A percentile compares a stretch with the other conserved stretches of the same genome.
phyloP scores from a whole-genome alignment of 768 basidiomycete genomes.

The Crassisporium funariophilum region DNA sequence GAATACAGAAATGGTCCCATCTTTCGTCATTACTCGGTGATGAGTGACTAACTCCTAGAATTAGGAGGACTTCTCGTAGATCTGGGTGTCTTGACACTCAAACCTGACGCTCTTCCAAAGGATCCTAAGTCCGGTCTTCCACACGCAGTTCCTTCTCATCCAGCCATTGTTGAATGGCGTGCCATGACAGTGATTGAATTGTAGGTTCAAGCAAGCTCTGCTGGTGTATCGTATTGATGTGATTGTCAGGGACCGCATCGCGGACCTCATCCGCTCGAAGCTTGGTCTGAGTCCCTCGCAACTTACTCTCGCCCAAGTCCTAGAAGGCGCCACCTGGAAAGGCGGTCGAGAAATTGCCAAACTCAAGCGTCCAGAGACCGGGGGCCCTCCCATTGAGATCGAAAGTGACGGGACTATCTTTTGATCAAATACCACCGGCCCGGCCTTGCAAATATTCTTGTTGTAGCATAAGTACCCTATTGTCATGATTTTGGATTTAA shows the following conservation, averaged over 20 bases:
- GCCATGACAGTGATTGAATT: conserved; percentile 94
- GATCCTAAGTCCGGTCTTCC: conserved; percentile 57
- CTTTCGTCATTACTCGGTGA: not conserved
- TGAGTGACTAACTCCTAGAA: too few species aligned
- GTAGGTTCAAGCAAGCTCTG: conserved; percentile 44
- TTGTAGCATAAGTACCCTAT: too few species aligned
- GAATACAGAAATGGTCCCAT: conserved; percentile 88
- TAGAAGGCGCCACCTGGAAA: conserved; percentile 97
- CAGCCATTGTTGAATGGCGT: conserved; percentile 94
- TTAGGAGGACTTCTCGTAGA: conserved; percentile 88
- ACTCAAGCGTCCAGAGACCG: conserved; percentile 65
- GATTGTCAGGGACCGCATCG: conserved; percentile 71
- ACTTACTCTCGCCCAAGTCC: conserved; percentile 80
- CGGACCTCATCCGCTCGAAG: conserved; percentile 63
- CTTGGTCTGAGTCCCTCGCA: conserved; percentile 51
- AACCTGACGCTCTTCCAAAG: conserved; percentile 53
- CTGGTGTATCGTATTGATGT: not conserved
- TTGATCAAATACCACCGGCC: too few species aligned
- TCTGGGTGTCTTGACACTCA: conserved; percentile 74
- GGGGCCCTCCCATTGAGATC: conserved; percentile 87
- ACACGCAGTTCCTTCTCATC: conserved; percentile 72
- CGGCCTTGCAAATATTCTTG: too few species aligned
- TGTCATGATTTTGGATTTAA: too few species aligned
- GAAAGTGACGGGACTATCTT: conserved; percentile 86
- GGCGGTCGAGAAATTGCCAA: conserved; percentile 93